Base-by-base conservation (phyloP, 257 asterid species). In the Solanum etuberosum region DNA sequence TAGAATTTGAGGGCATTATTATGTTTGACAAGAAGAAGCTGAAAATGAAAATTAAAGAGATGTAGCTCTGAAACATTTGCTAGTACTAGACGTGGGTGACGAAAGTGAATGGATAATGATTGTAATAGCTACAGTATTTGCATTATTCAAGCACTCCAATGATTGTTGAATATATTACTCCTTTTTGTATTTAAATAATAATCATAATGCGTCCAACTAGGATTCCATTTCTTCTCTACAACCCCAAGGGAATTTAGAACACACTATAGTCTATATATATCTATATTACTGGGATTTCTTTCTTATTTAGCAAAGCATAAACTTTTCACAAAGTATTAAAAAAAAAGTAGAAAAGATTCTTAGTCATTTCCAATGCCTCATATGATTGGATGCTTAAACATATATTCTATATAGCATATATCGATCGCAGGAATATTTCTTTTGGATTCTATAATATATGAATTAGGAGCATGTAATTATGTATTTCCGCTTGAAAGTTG, bases 191-290 rank as follows among this genome's bases (percentile, higher is more conserved):
- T 27, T 27, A 40, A 61, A 25, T 78, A 21, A 18, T 85, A 15
- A 59, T 61, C 76, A 78, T 84, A 84, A 76, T 90, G 92, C 83
- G 87, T 88, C 89, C 92, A 86, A 84, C 88, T 40, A 51, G 89
- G 90, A 90, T 90, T 57, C 92, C 92, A 90, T 73, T 78, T 85
- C 83, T 57, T 16, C 29, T 43, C 83, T 13, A 61, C 71, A 25
- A 85, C 77, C 23, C 61, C 72, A 12, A 78, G 89, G 83, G 87
- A 88, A 61, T 76, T 72, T 78, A 78, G 25, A n/a, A 85, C 85
- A 59, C 13, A 11, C 23, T 54, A 37, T 67, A 29, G n/a, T n/a
- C n/a, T n/a, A n/a, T 23, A 14, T 27, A 46, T 46, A 46, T 46
- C 84, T 43, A 25, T 5, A 5, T 81, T 81, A 48, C 85, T 48